Conservation (phyloP, 257 asterid genomes). For the Misopates orontium region DNA sequence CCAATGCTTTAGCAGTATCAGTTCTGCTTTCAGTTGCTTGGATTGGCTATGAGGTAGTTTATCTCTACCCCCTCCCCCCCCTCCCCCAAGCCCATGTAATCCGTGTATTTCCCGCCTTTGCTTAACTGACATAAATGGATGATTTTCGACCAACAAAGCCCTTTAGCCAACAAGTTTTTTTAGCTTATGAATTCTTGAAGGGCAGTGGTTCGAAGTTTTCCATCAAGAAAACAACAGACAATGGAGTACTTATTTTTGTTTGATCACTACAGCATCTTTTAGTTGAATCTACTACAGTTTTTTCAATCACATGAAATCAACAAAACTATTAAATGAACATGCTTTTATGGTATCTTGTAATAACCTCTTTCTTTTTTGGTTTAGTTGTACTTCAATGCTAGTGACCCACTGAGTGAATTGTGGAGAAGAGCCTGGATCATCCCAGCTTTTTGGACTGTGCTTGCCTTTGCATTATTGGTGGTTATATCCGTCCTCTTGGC, state of each 20-base stretch:
- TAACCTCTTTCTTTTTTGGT: conserved; percentile 32
- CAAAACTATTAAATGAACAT: no score
- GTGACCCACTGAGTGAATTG: conserved; percentile 83
- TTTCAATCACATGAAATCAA: no score
- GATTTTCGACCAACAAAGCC: conserved; percentile 7
- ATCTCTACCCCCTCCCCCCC: not conserved
- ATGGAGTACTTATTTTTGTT: no score
- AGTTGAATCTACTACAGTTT: no score
- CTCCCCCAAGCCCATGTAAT: no score
- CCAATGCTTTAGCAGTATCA: conserved; percentile 80
- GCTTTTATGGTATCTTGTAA: not conserved
- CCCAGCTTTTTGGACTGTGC: conserved; percentile 91
- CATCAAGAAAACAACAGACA: not conserved
- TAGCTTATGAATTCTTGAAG: not conserved
- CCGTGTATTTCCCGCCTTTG: not conserved
- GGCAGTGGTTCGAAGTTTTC: not conserved
- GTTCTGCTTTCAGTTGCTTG: conserved; percentile 92
- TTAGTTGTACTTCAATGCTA: conserved; percentile 90
- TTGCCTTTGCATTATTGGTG: conserved; percentile 69
- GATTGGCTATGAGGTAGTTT: conserved; percentile 93
- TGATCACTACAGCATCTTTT: no score
- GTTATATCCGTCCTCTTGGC: conserved; percentile 85
- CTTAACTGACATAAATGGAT: conserved; percentile 1
- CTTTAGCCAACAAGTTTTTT: not conserved
- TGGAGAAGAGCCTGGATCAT: conserved; percentile 98